phyloP scores from a whole-genome alignment of 148 eudicot species.

The Nyssa sinensis region DNA sequence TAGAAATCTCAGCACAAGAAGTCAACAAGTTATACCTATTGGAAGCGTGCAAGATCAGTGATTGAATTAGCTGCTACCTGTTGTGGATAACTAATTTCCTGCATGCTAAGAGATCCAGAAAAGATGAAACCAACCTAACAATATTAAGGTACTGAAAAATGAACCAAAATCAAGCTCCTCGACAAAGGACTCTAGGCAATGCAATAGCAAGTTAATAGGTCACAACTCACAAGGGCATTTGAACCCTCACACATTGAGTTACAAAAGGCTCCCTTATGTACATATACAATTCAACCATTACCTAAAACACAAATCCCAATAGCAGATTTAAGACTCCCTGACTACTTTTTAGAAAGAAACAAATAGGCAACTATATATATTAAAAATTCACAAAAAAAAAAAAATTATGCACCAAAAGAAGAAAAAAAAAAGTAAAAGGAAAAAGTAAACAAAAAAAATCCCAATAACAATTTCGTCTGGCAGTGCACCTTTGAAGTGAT shows the following conservation, averaged over 20 bases:
- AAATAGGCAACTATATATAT: too few species aligned
- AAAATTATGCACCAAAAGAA: too few species aligned
- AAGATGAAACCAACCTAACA: neutral
- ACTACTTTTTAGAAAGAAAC: neutral
- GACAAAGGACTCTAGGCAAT: neutral
- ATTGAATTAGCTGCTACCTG: constrained; percentile 38
- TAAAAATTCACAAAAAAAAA: too few species aligned
- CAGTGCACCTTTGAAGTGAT: too few species aligned
- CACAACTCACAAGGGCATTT: neutral
- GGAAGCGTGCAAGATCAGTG: constrained; percentile 49
- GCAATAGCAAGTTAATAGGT: neutral
- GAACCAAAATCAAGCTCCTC: too few species aligned
- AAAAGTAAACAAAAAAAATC: too few species aligned
- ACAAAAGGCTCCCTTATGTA: neutral
- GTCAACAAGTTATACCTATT: constrained; percentile 41
- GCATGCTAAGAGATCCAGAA: constrained; percentile 6
- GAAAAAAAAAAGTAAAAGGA: too few species aligned
- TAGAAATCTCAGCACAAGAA: constrained; percentile 3
- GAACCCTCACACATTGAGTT: neutral
- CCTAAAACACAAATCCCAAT: neutral
- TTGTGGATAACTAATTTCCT: constrained; percentile 55
- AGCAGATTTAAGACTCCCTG: neutral
- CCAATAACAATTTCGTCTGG: too few species aligned
- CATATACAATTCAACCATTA: neutral
- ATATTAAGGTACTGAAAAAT: neutral